phyloP scores from a whole-genome alignment of 2,329 filamentous ascomycete species.

The Aspergillus transmontanensis region DNA sequence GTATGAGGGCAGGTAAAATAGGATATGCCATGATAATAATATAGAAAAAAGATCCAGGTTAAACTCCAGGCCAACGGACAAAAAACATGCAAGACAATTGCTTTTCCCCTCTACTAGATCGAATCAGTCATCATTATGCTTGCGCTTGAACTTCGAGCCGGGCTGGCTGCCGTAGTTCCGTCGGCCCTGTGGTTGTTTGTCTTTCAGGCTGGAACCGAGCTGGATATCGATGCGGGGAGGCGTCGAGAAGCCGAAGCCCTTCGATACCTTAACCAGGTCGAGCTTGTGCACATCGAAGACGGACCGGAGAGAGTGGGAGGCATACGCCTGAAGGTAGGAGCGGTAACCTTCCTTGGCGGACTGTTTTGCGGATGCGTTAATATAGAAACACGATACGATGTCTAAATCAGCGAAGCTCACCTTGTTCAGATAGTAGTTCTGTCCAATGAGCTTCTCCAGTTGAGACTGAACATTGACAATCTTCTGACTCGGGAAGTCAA shows the following conservation, averaged over 20 bases:
- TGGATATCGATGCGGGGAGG: slow-evolving; percentile 80
- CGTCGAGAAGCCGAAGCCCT: slow-evolving; percentile 77
- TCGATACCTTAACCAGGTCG: slow-evolving; percentile 80
- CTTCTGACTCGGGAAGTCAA: slow-evolving; percentile 91
- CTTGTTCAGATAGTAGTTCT: slow-evolving; percentile 98
- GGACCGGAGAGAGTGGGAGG: slow-evolving; percentile 78
- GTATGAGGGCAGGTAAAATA: slow-evolving; percentile 1
- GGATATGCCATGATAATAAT: slow-evolving; percentile 1
- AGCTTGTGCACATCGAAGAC: slow-evolving; percentile 83
- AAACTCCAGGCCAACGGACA: slow-evolving; percentile 19
- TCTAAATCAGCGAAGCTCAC: slow-evolving; percentile 37
- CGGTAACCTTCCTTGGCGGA: slow-evolving; percentile 75
- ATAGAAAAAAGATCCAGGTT: slow-evolving; percentile 7
- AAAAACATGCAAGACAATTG: slow-evolving; percentile 8
- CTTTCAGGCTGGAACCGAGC: slow-evolving; percentile 74
- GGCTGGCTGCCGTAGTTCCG: slow-evolving; percentile 79
- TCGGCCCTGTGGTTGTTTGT: slow-evolving; percentile 61
- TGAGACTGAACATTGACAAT: slow-evolving; percentile 88
- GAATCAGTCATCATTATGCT: slow-evolving; percentile 37
- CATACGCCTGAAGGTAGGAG: slow-evolving; percentile 93
- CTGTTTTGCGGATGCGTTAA: slow-evolving; percentile 31
- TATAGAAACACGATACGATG: background rate
- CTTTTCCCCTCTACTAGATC: slow-evolving; percentile 8
- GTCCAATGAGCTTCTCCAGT: slow-evolving; percentile 87
- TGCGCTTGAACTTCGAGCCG: slow-evolving; percentile 56